These are phyloP conservation scores for Apiospora pterosperma DNA, from an alignment of 2,329 filamentous ascomycete species.

Conservation along the genomic window DNA sequence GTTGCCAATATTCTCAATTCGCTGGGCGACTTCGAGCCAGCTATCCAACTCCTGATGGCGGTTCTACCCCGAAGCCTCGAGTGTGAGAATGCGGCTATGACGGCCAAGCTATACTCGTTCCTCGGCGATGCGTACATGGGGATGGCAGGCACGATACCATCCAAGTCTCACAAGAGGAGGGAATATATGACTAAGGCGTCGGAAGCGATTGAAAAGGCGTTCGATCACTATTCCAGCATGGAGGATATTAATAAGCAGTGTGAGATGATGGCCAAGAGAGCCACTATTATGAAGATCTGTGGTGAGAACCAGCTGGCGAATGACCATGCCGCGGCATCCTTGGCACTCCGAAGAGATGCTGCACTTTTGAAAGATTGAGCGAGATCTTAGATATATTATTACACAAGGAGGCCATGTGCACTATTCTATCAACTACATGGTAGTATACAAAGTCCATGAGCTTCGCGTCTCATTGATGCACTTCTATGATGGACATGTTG, in stretches of 20 bases:
- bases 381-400: neutral
- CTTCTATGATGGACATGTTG: neutral
- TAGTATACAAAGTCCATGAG: neutral
- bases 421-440: neutral
- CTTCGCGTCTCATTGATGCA: neutral
- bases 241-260: constrained; percentile 70
- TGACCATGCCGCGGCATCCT: constrained; percentile 63
- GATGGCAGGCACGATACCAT: constrained; percentile 55
- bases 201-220: constrained; percentile 59
- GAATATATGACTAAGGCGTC: constrained; percentile 58
- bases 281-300: constrained; percentile 67
- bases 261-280: constrained; percentile 80
- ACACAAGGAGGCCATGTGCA: neutral
- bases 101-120: constrained; percentile 64
- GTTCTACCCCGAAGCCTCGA: constrained; percentile 76
- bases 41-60: constrained; percentile 60
- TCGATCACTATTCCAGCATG: constrained; percentile 61
- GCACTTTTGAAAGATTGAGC: neutral
- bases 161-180: constrained; percentile 41
- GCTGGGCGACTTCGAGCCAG: constrained; percentile 67
- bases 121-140: constrained; percentile 80
- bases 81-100: constrained; percentile 58
- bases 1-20: constrained; percentile 67
- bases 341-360: constrained; percentile 46
- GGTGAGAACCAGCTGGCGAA: constrained; percentile 63